Evolutionary conservation across 2,329 filamentous ascomycete species (phyloP).

Genomic region (Microcyclosporella mali): DNA sequence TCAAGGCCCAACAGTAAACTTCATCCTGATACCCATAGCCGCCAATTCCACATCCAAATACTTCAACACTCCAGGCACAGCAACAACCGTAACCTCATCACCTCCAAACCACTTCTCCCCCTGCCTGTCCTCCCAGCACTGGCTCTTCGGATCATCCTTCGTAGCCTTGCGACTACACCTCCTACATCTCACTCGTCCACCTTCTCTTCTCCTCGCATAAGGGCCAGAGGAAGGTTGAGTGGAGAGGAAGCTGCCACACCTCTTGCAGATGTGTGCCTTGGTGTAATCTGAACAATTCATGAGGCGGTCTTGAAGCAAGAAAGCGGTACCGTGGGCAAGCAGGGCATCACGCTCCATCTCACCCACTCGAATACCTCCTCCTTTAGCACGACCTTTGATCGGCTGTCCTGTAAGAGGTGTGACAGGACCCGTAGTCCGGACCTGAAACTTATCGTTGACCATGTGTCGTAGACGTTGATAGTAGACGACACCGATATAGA

Average conservation of each 20-base stretch:
- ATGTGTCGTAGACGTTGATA: conserved; percentile 98
- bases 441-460: conserved; percentile 99
- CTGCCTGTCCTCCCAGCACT: conserved; percentile 81
- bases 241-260: conserved; percentile 84
- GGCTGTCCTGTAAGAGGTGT: conserved; percentile 88
- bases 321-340: conserved; percentile 89
- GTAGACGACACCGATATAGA: conserved; percentile 95
- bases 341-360: conserved; percentile 98
- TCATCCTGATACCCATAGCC: conserved; percentile 93
- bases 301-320: conserved; percentile 87
- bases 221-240: conserved; percentile 67
- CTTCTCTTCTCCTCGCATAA: conserved; percentile 28
- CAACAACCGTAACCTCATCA: conserved; percentile 83
- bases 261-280: conserved; percentile 80
- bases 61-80: conserved; percentile 85
- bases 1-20: conserved; percentile 67
- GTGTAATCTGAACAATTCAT: conserved; percentile 97
- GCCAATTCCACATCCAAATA: conserved; percentile 92
- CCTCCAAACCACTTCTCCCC: conserved; percentile 81
- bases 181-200: conserved; percentile 31
- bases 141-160: conserved; percentile 41
- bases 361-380: conserved; percentile 96
- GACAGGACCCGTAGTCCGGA: conserved; percentile 88
- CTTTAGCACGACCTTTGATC: conserved; percentile 92
- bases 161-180: conserved; percentile 31